phyloP scores from a whole-genome alignment of 2,329 filamentous ascomycete genomes.

The Aspergillus proliferans region DNA sequence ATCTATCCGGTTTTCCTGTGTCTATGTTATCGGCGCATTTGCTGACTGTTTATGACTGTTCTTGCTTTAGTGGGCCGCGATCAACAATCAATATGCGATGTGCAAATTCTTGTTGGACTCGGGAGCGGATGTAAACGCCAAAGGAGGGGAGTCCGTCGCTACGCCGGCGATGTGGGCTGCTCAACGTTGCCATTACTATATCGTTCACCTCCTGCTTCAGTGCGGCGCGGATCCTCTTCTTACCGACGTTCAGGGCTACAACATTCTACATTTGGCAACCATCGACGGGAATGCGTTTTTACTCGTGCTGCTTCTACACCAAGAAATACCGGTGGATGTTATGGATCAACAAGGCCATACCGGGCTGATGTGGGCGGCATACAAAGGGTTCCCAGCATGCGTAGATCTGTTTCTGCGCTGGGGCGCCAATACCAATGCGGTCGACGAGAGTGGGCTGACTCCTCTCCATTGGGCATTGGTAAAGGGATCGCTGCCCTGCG shows the following conservation, averaged over 20 bases:
- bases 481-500: slow-evolving; percentile 80
- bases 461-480: slow-evolving; percentile 95
- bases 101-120: slow-evolving; percentile 86
- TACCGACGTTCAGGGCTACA: slow-evolving; percentile 93
- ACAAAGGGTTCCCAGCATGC: slow-evolving; percentile 89
- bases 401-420: slow-evolving; percentile 90
- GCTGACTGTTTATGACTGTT: slow-evolving; percentile 5
- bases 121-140: slow-evolving; percentile 87
- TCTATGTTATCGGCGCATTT: background rate
- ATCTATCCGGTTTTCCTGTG: slow-evolving; percentile 2
- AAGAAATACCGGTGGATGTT: slow-evolving; percentile 90
- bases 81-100: slow-evolving; percentile 97
- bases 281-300: slow-evolving; percentile 95
- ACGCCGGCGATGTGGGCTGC: slow-evolving; percentile 96
- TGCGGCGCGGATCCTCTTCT: slow-evolving; percentile 88
- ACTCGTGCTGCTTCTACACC: slow-evolving; percentile 81
- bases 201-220: slow-evolving; percentile 84
- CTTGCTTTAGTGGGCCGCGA: slow-evolving; percentile 77
- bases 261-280: slow-evolving; percentile 92
- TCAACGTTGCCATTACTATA: slow-evolving; percentile 93
- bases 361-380: slow-evolving; percentile 96
- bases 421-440: slow-evolving; percentile 88
- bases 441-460: slow-evolving; percentile 88
- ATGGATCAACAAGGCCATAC: slow-evolving; percentile 87
- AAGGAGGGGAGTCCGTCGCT: slow-evolving; percentile 89